Evolutionary conservation across 2,329 filamentous ascomycete genomes (phyloP), one percentile per base, ranked within the genome.

Genomic region (Cercospora citrullina): DNA sequence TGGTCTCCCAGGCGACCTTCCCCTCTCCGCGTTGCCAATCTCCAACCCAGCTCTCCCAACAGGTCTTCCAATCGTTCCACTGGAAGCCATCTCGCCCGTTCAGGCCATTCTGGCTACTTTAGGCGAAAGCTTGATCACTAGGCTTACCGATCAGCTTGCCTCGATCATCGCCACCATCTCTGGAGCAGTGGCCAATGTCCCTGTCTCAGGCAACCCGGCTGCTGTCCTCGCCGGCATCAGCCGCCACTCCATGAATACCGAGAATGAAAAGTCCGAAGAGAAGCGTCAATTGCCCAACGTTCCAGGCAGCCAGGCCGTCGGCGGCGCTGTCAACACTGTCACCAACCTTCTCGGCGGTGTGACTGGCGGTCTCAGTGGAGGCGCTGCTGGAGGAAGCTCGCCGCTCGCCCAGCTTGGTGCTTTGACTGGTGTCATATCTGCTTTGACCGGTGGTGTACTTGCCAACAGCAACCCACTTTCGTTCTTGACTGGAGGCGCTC

Each of bases 31-130:
- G 12, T 59, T 68, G 16, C 59, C 63, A 42, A 48, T 64, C 8
- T 30, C 39, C 14, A 55, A 65, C 31, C 66, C 63, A 45, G 30
- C 48, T 16, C 48, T 65, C 1, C 62, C 66, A 39, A 63, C 58
- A 6, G 62, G 36, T 23, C 63, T 68, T 16, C 66, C 66, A 6
- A n/a, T 65, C 16, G 39, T 68, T 14, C 59, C 66, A 5, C 16
- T 61, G 2, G 26, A 57, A 8, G 57, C 62, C 10, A 30, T 42
- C 16, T 55, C 63, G 5, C 45, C 45, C 14, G 58, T 63, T 14
- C 62, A 65, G 45, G 66, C 48, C 14, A 61, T 64, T 33, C n/a
- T 68, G 39, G 60, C 63, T 10, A 63, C 48, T 8, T 62, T 68
- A 1, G 63, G 66, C 4, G 48, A 62, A 14, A 48, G 39, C n/a